Base-by-base conservation (phyloP, 225 moss, liverwort and hornwort species). In the Sphagnum contortum region DNA sequence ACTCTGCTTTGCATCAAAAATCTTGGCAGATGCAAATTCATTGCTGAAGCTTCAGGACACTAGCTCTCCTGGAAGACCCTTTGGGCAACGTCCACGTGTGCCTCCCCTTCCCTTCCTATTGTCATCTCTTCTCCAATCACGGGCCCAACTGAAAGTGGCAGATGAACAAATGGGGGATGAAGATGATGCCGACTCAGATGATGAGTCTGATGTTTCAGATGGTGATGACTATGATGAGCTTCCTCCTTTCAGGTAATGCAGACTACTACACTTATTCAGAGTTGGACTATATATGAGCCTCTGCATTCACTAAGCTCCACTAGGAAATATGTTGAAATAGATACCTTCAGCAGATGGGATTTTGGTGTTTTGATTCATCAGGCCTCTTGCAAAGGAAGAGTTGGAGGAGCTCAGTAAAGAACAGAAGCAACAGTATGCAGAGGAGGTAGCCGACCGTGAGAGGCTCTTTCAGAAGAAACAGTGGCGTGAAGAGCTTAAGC, bases 391-490 rank as follows among this genome's bases (percentile, higher is more conserved):
- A 2, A 76, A 76, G 64, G 83, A 79, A 50, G 83, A 83, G 67
- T 69, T 83, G 69, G 83, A 83, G 71, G 83, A 83, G 12, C 79
- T 83, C 14, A 74, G 52, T 44, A 83, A 83, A 3, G 83, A 83
- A 29, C 83, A 83, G 71, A 74, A 71, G 50, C 83, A 79, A 74
- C 73, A 83, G 3, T 83, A 83, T 56, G 53, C 71, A 60, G 79
- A 83, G 10, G 83, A 83, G 66, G 71, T 83, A 67, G 73, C 79
- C 48, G 83, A 83, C 50, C 74, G 83, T 54, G 83, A 83, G 76
- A 83, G 74, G 61, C 59, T 83, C 49, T 83, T 79, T 48, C 83
- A 83, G 45, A 83, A 83, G 83, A 83, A 83, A 67, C 79, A 83
- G 68, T 83, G 73, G 60, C 71, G 76, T 50, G 79, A 83, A 61